Evolutionary conservation across 169 alveolate species (phyloP).

Genomic region (Plasmodium gonderi): DNA sequence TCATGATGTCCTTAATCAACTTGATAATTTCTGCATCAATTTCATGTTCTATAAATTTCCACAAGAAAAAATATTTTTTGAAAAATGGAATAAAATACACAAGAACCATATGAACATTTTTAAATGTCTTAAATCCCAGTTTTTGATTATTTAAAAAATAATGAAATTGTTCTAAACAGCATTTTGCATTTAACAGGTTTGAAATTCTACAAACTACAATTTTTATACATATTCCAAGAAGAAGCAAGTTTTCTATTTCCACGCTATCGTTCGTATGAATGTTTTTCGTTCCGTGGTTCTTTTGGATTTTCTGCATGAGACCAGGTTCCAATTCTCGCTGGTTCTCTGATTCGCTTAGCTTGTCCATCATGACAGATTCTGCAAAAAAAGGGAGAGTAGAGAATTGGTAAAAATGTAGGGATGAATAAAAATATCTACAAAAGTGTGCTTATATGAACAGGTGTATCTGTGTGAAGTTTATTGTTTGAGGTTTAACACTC

Average conservation of each 20-base stretch:
- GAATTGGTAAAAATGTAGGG: no score
- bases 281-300: not conserved
- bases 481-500: no score
- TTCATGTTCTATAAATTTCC: conserved; percentile 69
- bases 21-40: conserved; percentile 38
- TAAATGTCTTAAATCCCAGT: conserved; percentile 36
- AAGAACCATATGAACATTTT: conserved; percentile 22
- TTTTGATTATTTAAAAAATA: conserved; percentile 28
- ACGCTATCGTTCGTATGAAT: not conserved
- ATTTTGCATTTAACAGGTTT: conserved; percentile 34
- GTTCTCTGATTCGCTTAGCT: not conserved
- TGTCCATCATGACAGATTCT: no score
- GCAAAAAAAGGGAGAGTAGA: no score
- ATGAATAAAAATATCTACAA: no score
- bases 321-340: not conserved
- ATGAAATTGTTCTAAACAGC: conserved; percentile 45
- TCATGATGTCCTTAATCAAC: conserved; percentile 4
- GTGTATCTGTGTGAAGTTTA: no score
- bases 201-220: conserved; percentile 52
- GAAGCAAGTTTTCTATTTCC: conserved; percentile 19
- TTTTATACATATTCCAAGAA: conserved; percentile 60
- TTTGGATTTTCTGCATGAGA: not conserved
- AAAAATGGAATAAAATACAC: conserved; percentile 61
- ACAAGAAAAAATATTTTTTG: conserved; percentile 47
- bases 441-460: no score